phyloP scores from a whole-genome alignment of 768 basidiomycete species.

The Hygrophoropsis aurantiaca region DNA sequence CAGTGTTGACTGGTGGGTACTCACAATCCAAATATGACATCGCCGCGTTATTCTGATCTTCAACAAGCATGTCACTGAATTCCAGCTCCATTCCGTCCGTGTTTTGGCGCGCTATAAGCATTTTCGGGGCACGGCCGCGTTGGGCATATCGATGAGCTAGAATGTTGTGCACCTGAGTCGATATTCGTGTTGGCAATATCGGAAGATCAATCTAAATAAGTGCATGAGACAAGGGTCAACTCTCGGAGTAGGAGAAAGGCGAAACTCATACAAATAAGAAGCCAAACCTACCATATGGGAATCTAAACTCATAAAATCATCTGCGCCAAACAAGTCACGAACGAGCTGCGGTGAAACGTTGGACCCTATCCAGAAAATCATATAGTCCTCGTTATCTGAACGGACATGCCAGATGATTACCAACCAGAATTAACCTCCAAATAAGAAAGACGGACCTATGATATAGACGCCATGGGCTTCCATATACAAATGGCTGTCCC shows the following conservation, averaged over 20 bases:
- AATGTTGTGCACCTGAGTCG: slow-evolving; percentile 83
- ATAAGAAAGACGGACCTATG: slow-evolving; percentile 56
- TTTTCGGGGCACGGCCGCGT: slow-evolving; percentile 54
- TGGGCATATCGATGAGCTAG: slow-evolving; percentile 63
- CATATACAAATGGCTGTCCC: slow-evolving; percentile 85
- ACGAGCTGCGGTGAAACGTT: slow-evolving; percentile 81
- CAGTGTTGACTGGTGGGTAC: too few species aligned
- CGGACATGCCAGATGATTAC: slow-evolving; percentile 5
- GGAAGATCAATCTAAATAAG: slow-evolving; percentile 64
- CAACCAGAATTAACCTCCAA: slow-evolving; percentile 11
- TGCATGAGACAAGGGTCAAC: background rate
- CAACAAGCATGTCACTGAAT: slow-evolving; percentile 95
- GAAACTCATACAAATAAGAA: background rate
- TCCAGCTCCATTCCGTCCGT: slow-evolving; percentile 92
- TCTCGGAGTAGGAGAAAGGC: background rate
- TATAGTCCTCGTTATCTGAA: slow-evolving; percentile 83
- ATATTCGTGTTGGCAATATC: slow-evolving; percentile 67
- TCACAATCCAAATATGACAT: slow-evolving; percentile 89
- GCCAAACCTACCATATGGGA: slow-evolving; percentile 57
- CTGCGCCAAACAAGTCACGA: slow-evolving; percentile 79
- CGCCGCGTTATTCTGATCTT: slow-evolving; percentile 96
- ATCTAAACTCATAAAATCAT: slow-evolving; percentile 72
- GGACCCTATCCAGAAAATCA: slow-evolving; percentile 89
- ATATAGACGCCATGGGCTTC: slow-evolving; percentile 89
- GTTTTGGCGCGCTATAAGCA: slow-evolving; percentile 86